phyloP scores from a whole-genome alignment of 345 rosid genomes.

The Litchi chinensis region DNA sequence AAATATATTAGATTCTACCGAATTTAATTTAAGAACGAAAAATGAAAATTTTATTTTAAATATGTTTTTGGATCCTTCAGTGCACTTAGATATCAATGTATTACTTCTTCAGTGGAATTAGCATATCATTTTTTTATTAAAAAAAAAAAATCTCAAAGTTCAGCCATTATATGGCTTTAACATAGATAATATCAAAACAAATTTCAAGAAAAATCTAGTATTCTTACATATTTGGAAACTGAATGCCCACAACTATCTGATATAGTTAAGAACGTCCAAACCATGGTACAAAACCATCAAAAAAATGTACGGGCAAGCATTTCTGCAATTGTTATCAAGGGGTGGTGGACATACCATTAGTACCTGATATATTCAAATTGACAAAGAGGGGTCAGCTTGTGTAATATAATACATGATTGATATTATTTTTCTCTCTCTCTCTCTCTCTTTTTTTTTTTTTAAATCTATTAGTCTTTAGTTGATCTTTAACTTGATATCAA shows the following conservation, averaged over 20 bases:
- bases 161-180: constrained; percentile 1
- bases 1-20: too few relatives aligned
- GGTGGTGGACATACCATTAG: not conserved
- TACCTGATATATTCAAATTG: too few relatives aligned
- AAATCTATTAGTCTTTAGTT: too few relatives aligned
- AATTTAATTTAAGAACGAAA: too few relatives aligned
- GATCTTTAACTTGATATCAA: too few relatives aligned
- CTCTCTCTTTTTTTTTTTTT: too few relatives aligned
- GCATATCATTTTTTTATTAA: constrained; percentile 63
- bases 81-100: constrained; percentile 56
- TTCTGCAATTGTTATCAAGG: not conserved
- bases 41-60: too few relatives aligned
- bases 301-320: constrained; percentile 3
- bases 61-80: constrained; percentile 60
- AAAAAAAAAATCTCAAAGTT: constrained; percentile 26
- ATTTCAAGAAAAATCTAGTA: constrained; percentile 3
- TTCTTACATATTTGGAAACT: too few relatives aligned
- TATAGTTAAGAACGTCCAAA: constrained; percentile 50
- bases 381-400: too few relatives aligned
- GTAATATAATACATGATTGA: too few relatives aligned
- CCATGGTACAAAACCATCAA: constrained; percentile 13
- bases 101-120: constrained; percentile 78
- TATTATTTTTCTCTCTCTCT: too few relatives aligned
- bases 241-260: constrained; percentile 86
- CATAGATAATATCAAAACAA: not conserved